Evolutionary conservation across 805 yeast genomes (phyloP), one percentile per base, ranked within the genome.

Genomic region (Starmerella apicola): DNA sequence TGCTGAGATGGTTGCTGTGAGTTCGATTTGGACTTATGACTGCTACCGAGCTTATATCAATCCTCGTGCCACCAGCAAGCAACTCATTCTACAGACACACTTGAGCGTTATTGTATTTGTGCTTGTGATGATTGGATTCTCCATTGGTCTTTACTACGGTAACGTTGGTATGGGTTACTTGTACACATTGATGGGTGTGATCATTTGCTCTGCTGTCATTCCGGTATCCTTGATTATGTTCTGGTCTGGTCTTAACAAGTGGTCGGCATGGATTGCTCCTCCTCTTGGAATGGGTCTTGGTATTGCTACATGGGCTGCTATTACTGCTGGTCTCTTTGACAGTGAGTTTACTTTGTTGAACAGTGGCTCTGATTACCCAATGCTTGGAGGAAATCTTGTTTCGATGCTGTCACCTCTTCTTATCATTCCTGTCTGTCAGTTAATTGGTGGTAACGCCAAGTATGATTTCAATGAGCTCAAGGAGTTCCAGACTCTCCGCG

Each of bases 301-400:
- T 3, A 68, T 86, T 26, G 72, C 76, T 64, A 64, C 83, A 3
- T 79, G 86, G 83, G 48, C 62, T 26, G 66, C 60, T 3, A 57
- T 60, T 34, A 58, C 69, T 7, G 52, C 62, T 31, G 54, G 58
- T 4, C 53, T 59, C 30, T 57, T 56, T 74, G 29, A 72, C 74
- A 39, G 37, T 25, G 13, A 56, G 71, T 53, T 78, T 81, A 3
- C 64, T 74, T 51, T 70, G 71, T 57, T 65, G 54, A 43, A 71
- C 57, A 62, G 59, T 41, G 91, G 88, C 49, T 72, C 69, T 47
- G 94, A 86, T 58, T 71, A 81, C 55, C 80, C 95, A 30, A 86
- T 86, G 95, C 67, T 84, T 46, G 76, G 78, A 3, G 95, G 95
- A 44, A 85, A 85, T 58, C 75, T 83, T 34, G 85, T 83, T 38